Evolutionary conservation across 441 rosid species (phyloP), one percentile per base, ranked within the genome.

Genomic region (Erodium moschatum): DNA sequence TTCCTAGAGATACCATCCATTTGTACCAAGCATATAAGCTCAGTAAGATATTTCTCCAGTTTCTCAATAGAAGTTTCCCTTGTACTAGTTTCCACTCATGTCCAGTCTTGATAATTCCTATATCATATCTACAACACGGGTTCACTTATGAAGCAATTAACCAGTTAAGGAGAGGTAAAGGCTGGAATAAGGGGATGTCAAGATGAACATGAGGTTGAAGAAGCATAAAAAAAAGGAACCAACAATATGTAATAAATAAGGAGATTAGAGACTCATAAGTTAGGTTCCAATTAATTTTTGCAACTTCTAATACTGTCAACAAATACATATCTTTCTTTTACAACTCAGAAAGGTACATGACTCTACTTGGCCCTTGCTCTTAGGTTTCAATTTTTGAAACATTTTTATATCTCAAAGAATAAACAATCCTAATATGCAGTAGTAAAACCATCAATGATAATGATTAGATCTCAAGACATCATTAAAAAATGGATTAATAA

Each of bases 271-370:
- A 16, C 20, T 54, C 16, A 0, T 7, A 54, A 54, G 4, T 18
- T 40, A 54, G 16, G 61, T 0, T 56, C 62, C 62, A 19, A 19
- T 19, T 56, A 7, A 18, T 16, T 56, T 56, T 18, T 56, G 24
- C 62, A 7, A 56, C 58, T 50, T 13, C 1, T 40, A 1, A 50
- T 5, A 50, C 18, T 15, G 18, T 50, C 58, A 50, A 9, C 62
- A 16, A 56, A 56, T 50, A 16, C 6, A 4, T 50, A 50, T 50
- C 62, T 56, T 19, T 15, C 21, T 54, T 54, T 19, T 6, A 56
- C 62, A 56, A 56, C 62, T 56, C 24, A 18, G 24, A 56, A 52
- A 56, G 62, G 62, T 56, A 48, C 18, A 48, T 48, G 62, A 21
- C 27, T 56, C 62, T 19, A 18, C 24, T 19, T 56, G 12, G 11